These are phyloP conservation scores for Tinospora cordifolia DNA, from an alignment of 164 flowering plant genomes.

Conservation along the genomic window DNA sequence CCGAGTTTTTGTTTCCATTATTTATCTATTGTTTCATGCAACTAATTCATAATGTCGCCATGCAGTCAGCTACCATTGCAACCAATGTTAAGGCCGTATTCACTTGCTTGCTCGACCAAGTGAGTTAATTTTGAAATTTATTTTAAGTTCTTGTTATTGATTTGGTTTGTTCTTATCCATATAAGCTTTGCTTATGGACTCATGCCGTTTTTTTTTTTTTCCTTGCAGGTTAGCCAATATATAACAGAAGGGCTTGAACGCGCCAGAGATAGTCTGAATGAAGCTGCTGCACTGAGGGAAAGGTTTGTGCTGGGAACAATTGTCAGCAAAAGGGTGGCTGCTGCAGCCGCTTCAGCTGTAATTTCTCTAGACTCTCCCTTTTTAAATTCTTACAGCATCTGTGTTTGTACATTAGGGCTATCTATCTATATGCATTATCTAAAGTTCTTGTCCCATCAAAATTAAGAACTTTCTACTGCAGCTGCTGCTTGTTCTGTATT, in stretches of 20 bases:
- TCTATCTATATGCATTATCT: background rate
- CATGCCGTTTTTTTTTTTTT: conserved; percentile 6
- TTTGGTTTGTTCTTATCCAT: background rate
- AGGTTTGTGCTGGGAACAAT: conserved; percentile 78
- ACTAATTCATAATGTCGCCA: conserved; percentile 18
- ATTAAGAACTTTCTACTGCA: background rate
- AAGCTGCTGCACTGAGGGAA: conserved; percentile 94
- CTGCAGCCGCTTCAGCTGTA: conserved; percentile 99
- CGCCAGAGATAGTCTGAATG: conserved; percentile 85
- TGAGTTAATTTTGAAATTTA: conserved; percentile 32
- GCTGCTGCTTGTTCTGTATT: background rate
- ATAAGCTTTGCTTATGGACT: background rate
- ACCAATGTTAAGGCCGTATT: conserved; percentile 75
- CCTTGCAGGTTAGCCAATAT: conserved; percentile 73
- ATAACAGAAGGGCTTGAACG: conserved; percentile 90
- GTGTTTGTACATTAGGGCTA: background rate
- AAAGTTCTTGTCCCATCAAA: background rate
- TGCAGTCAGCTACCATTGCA: conserved; percentile 87
- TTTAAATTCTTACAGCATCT: background rate
- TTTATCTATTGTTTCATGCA: background rate
- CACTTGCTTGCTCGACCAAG: conserved; percentile 89
- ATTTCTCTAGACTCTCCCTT: conserved; percentile 21
- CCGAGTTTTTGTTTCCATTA: background rate
- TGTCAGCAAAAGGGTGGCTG: conserved; percentile 90
- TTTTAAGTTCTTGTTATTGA: background rate